These are phyloP conservation scores for Acacia confusa DNA, from an alignment of 306 rosid genomes.

Conservation along the genomic window DNA sequence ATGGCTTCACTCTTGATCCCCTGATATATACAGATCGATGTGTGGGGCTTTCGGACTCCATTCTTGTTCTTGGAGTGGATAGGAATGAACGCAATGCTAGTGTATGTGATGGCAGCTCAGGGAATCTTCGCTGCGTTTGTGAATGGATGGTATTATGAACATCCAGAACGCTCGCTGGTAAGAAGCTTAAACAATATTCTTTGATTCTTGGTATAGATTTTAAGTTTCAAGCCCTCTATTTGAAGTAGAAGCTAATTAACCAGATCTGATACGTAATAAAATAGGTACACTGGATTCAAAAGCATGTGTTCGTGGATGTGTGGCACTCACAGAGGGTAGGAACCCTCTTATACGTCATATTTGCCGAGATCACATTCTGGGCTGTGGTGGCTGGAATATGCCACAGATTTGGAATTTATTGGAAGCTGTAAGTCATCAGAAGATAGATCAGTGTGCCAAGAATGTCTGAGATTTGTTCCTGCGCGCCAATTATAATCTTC, in stretches of 20 bases:
- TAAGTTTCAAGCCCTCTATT: neutral
- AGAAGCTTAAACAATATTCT: slow-evolving; percentile 11
- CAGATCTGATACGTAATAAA: neutral
- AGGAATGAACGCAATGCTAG: slow-evolving; percentile 94
- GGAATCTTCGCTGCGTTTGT: slow-evolving; percentile 89
- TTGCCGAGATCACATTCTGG: slow-evolving; percentile 83
- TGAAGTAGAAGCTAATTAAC: neutral
- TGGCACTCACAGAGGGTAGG: slow-evolving; percentile 82
- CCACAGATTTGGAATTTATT: slow-evolving; percentile 77
- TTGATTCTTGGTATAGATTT: neutral
- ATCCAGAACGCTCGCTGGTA: slow-evolving; percentile 53
- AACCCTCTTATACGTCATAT: slow-evolving; percentile 77
- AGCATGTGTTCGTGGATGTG: slow-evolving; percentile 69
- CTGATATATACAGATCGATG: slow-evolving; percentile 60
- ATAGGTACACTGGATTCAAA: slow-evolving; percentile 81
- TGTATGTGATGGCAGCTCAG: slow-evolving; percentile 84
- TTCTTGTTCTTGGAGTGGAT: slow-evolving; percentile 89
- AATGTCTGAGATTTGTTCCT: slow-evolving; percentile 5
- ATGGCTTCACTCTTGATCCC: neutral
- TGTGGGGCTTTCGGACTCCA: slow-evolving; percentile 71
- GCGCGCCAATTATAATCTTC: neutral
- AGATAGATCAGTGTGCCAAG: neutral
- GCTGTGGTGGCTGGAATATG: slow-evolving; percentile 73
- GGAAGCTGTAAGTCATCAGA: slow-evolving; percentile 57
- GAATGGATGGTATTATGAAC: slow-evolving; percentile 78